A percentile compares a stretch with the other conserved stretches of the same genome.
phyloP scores from a whole-genome alignment of 352 stramenopile species.

The Globisporangium ultimum region DNA sequence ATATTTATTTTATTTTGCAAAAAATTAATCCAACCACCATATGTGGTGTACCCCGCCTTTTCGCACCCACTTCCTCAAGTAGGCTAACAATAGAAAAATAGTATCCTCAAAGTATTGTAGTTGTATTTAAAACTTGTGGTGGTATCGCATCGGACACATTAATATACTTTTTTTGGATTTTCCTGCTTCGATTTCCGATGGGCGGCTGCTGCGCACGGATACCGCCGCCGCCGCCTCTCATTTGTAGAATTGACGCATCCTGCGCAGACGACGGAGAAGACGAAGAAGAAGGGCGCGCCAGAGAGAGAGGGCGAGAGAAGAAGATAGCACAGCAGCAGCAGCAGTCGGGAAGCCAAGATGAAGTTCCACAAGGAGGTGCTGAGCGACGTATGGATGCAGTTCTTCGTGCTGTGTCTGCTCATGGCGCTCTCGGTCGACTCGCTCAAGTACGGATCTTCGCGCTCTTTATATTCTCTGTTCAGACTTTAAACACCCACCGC shows the following conservation, averaged over 20 bases:
- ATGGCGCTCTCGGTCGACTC: conserved; percentile 83
- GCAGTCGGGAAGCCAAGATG: conserved; percentile 26
- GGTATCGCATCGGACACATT: neutral
- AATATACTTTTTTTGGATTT: neutral
- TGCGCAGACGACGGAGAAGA: conserved; percentile 1
- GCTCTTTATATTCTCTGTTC: neutral
- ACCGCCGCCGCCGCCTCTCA: neutral
- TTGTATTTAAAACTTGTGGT: neutral
- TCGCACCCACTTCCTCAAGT: no score
- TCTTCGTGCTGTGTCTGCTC: conserved; percentile 66
- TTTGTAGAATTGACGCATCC: conserved; percentile 11
- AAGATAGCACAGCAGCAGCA: neutral
- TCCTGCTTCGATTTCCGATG: conserved; percentile 1
- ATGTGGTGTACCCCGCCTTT: neutral
- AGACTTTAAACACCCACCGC: neutral
- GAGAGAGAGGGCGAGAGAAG: neutral
- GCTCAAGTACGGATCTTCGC: conserved; percentile 63
- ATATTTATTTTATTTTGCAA: no score
- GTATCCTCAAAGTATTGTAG: neutral
- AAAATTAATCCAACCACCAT: neutral
- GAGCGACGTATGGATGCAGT: conserved; percentile 82
- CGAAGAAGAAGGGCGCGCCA: neutral
- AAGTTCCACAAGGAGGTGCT: conserved; percentile 81
- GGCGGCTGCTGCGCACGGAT: neutral
- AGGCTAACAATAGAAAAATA: no score